A percentile compares a stretch with the other conserved stretches of the same genome.
phyloP scores from a whole-genome alignment of 2,329 filamentous ascomycete species.

The Arachnopeziza araneosa region DNA sequence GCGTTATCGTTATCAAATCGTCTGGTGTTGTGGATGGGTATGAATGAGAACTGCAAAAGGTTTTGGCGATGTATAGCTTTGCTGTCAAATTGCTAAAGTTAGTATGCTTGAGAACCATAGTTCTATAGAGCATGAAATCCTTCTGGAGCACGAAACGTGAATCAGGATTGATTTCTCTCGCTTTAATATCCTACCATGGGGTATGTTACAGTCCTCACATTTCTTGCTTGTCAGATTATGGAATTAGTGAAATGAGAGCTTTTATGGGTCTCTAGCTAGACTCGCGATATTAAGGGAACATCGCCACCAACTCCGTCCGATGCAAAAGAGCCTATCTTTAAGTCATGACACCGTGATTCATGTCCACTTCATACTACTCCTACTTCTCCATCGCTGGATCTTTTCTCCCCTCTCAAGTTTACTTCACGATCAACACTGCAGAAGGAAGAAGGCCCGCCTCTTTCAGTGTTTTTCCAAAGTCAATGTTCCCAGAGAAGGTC shows the following conservation, averaged over 20 bases:
- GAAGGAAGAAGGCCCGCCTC: slow-evolving; percentile 88
- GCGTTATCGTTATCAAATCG: not conserved
- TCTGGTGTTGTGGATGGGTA: not conserved
- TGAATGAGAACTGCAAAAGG: not conserved
- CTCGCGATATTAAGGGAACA: not conserved
- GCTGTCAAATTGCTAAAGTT: not conserved
- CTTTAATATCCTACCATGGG: too few species aligned
- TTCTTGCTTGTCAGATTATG: not conserved
- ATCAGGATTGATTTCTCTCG: too few species aligned
- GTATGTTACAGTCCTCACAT: too few species aligned
- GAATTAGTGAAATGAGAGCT: not conserved
- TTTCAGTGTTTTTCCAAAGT: slow-evolving; percentile 87
- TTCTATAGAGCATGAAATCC: too few species aligned
- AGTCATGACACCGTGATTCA: not conserved
- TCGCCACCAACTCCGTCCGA: not conserved
- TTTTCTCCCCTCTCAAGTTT: not conserved
- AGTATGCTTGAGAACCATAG: too few species aligned
- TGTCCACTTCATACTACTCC: too few species aligned
- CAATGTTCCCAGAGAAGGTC: slow-evolving; percentile 60
- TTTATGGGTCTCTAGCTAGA: not conserved
- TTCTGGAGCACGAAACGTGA: too few species aligned
- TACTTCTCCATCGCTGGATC: too few species aligned
- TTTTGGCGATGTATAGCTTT: not conserved
- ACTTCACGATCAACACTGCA: slow-evolving; percentile 76
- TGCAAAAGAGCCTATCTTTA: not conserved